A percentile compares a stretch with the other conserved stretches of the same genome.
Conservation (phyloP, 768 basidiomycete species). For the Clavulina sp. region DNA sequence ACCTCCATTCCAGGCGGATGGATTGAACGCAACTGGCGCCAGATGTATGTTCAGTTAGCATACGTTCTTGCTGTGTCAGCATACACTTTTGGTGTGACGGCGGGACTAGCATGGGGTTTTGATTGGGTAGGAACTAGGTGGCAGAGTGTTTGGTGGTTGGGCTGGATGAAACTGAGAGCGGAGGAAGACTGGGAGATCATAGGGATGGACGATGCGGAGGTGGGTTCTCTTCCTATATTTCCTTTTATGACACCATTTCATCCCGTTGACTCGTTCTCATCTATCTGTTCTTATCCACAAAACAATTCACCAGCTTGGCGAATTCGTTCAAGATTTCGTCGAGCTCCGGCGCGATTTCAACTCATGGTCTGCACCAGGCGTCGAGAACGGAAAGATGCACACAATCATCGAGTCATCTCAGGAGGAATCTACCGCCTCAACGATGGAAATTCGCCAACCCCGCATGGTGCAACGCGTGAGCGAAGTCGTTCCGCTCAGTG, state of each 20-base stretch:
- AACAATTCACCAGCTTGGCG: conserved; percentile 2
- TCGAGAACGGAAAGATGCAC: too few species aligned
- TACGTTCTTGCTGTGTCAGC: conserved; percentile 39
- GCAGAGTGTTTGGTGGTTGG: too few species aligned
- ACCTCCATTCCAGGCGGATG: conserved; percentile 44
- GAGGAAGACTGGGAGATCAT: conserved; percentile 38
- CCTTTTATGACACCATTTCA: background rate
- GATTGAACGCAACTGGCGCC: conserved; percentile 55
- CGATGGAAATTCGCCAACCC: too few species aligned
- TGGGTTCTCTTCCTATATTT: conserved; percentile 17
- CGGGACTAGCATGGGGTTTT: conserved; percentile 37
- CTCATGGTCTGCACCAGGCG: conserved; percentile 3
- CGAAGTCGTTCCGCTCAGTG: too few species aligned
- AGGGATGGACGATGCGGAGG: conserved; percentile 59
- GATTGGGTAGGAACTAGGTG: too few species aligned
- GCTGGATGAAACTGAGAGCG: conserved; percentile 37
- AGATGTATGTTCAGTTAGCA: conserved; percentile 60
- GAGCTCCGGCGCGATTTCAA: conserved; percentile 11
- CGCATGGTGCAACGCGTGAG: too few species aligned
- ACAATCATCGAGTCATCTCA: too few species aligned
- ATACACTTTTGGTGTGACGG: conserved; percentile 39
- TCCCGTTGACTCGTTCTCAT: background rate
- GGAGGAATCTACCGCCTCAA: too few species aligned
- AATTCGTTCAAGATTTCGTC: conserved; percentile 15
- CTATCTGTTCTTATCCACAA: background rate